phyloP scores from a whole-genome alignment of 2,329 filamentous ascomycete species.

The Dichotomopilus funicola region DNA sequence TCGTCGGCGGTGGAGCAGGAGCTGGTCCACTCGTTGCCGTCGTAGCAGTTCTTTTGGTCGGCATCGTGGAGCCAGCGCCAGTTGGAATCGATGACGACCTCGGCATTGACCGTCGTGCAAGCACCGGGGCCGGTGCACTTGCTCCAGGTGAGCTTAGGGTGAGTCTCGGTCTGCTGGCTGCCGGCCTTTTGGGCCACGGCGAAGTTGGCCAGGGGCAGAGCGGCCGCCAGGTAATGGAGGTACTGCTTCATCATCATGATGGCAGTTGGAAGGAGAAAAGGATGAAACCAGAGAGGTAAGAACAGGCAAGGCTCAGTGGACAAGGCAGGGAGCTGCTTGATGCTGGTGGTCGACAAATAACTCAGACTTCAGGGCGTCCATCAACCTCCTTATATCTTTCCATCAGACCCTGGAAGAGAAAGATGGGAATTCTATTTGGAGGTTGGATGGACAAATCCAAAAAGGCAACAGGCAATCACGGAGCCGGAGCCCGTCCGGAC shows the following conservation, averaged over 20 bases:
- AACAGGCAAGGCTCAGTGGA: no score
- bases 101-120: slow-evolving; percentile 40
- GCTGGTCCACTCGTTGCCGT: slow-evolving; percentile 43
- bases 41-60: slow-evolving; percentile 50
- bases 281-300: no score
- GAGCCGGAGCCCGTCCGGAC: not conserved
- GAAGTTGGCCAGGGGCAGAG: slow-evolving; percentile 17
- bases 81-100: slow-evolving; percentile 53
- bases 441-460: no score
- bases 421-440: not conserved
- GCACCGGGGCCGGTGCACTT: slow-evolving; percentile 43
- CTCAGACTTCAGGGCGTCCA: not conserved
- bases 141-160: slow-evolving; percentile 48
- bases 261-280: not conserved
- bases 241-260: slow-evolving; percentile 20
- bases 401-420: not conserved
- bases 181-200: slow-evolving; percentile 47
- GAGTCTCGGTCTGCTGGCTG: slow-evolving; percentile 40
- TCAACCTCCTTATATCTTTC: not conserved
- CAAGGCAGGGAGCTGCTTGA: no score
- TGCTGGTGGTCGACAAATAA: no score
- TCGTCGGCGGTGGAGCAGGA: slow-evolving; percentile 36
- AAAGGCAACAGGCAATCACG: not conserved
- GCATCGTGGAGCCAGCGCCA: slow-evolving; percentile 53
- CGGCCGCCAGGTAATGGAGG: slow-evolving; percentile 20